Evolutionary conservation across 192 early-diverging fungal genomes (phyloP).

Genomic region (Entomortierella lignicola): DNA sequence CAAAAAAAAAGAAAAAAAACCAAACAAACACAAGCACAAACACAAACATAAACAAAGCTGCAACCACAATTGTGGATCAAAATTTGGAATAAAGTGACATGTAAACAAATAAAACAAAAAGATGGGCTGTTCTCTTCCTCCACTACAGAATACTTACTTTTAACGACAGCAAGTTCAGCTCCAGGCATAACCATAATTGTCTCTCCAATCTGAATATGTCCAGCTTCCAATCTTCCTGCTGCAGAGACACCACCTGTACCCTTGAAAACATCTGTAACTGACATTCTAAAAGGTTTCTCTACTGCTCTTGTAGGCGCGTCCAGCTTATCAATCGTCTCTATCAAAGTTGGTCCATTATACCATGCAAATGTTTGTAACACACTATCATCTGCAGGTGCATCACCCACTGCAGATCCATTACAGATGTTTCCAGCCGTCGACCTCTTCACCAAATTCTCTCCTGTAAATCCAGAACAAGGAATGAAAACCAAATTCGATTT

Average conservation of each 20-base stretch:
- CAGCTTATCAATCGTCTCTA: constrained; percentile 82
- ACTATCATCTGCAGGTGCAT: constrained; percentile 7
- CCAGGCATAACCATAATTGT: constrained; percentile 84
- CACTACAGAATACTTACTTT: constrained; percentile 67
- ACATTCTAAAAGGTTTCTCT: constrained; percentile 86
- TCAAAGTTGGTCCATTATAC: constrained; percentile 85
- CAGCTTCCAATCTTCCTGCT: constrained; percentile 88
- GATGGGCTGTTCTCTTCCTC: no score
- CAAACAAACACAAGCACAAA: no score
- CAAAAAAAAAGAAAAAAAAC: neutral
- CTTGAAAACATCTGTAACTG: constrained; percentile 91
- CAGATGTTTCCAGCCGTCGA: constrained; percentile 47
- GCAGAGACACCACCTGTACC: constrained; percentile 88
- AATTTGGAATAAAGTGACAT: neutral
- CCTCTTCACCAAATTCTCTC: constrained; percentile 80
- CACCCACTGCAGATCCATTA: constrained; percentile 42
- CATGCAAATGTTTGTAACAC: constrained; percentile 63
- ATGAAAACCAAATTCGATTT: constrained; percentile 81
- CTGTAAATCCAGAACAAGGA: constrained; percentile 93
- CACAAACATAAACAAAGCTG: neutral
- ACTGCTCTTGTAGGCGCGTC: constrained; percentile 79
- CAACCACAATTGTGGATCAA: no score
- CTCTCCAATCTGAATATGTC: constrained; percentile 91
- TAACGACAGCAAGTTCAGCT: constrained; percentile 78
- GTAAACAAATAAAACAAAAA: neutral